Evolutionary conservation across 2,329 filamentous ascomycete species (phyloP), one percentile per base, ranked within the genome.

Genomic region (Sphaceloma murrayae): DNA sequence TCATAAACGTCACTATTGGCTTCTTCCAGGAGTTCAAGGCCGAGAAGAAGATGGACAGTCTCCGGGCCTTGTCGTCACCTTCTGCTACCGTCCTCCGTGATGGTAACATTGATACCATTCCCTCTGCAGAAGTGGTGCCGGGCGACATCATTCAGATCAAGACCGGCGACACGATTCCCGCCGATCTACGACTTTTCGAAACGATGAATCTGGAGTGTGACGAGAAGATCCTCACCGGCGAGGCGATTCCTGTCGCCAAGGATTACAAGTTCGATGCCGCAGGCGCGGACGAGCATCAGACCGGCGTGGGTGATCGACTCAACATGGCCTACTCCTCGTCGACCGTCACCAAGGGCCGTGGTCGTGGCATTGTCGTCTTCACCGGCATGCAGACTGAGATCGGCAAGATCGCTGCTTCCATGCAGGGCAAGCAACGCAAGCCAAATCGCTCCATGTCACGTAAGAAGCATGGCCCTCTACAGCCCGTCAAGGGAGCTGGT

Each of bases 121-220:
- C 72, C 5, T 72, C 74, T 18, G 67, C 68, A 4, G 70, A 78
- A 40, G 66, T 84, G 27, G 79, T 84, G 32, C 72, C 71, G 42
- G 82, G 81, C 44, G 81, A 85, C 51, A 61, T 85, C 39, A 75
- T 78, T 11, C 72, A 76, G 49, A 57, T 77, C 43, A 73, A 70
- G 51, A 70, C 75, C 31, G 81, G 81, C 51, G 80, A 83, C 58
- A 77, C 82, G 36, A 70, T 84, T 26, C 79, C 81, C 3, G 81
- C 80, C 24, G 81, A 85, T 61, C 64, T 84, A 8, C 48, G 63
- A 17, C 58, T 74, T 1, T 60, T 79, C 47, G 73, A 80, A 49
- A 74, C 74, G 46, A 76, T 87, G 62, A 89, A 89, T 59, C 68
- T 87, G 49, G 82, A 82, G 43, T 82, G 80, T 51, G 84, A 93